phyloP scores from a whole-genome alignment of 2,329 filamentous ascomycete species.

The Penicillium sp. region DNA sequence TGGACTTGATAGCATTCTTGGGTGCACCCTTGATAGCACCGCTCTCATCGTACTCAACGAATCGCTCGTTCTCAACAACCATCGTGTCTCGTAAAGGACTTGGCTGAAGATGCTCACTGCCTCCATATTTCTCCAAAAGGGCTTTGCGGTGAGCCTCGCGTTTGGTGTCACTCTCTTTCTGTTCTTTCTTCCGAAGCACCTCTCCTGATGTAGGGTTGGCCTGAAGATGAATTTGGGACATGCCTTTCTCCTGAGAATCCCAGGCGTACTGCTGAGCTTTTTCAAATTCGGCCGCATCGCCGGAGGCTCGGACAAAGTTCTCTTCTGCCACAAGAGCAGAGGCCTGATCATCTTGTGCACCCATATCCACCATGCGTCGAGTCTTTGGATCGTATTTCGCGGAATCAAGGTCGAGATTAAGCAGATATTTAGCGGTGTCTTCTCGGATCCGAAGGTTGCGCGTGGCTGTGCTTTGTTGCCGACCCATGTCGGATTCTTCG shows the following conservation, averaged over 20 bases:
- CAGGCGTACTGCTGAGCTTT: slow-evolving; percentile 86
- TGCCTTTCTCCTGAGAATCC: slow-evolving; percentile 84
- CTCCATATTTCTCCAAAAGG: slow-evolving; percentile 80
- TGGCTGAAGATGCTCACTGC: slow-evolving; percentile 59
- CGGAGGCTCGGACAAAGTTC: slow-evolving; percentile 82
- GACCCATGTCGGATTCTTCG: slow-evolving; percentile 94
- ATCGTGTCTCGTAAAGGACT: slow-evolving; percentile 64
- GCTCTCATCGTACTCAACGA: slow-evolving; percentile 90
- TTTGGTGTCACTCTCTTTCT: slow-evolving; percentile 68
- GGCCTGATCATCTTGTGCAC: slow-evolving; percentile 74
- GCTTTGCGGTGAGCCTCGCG: slow-evolving; percentile 66
- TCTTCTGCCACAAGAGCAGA: slow-evolving; percentile 86
- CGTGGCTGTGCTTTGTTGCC: slow-evolving; percentile 86
- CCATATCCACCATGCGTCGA: slow-evolving; percentile 80
- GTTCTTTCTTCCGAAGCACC: slow-evolving; percentile 74
- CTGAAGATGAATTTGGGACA: slow-evolving; percentile 82
- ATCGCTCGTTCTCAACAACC: slow-evolving; percentile 77
- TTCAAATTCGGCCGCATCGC: slow-evolving; percentile 91
- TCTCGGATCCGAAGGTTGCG: slow-evolving; percentile 88
- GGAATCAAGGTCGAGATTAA: slow-evolving; percentile 92
- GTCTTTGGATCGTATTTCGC: slow-evolving; percentile 98
- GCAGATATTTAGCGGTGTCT: slow-evolving; percentile 93
- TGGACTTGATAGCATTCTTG: slow-evolving; percentile 74
- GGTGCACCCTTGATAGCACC: slow-evolving; percentile 86
- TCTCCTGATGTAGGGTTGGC: slow-evolving; percentile 95